These are phyloP conservation scores for Rosellinia necatrix DNA, from an alignment of 2,329 filamentous ascomycete species.

Conservation along the genomic window DNA sequence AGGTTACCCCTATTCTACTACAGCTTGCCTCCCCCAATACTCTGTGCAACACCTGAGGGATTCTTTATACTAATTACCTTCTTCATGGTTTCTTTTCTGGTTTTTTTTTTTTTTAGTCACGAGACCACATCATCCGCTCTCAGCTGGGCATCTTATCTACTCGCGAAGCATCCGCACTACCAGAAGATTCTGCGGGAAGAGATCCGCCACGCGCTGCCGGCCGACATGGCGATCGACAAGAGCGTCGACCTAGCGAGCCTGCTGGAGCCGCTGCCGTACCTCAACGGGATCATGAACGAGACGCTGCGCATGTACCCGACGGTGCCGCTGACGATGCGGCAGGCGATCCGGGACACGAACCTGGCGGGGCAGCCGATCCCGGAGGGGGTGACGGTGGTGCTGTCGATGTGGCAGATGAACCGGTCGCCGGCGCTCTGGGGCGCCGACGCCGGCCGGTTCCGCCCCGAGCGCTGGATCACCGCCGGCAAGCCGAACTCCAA, in stretches of 20 bases:
- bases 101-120: slow-evolving; percentile 45
- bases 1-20: slow-evolving; percentile 43
- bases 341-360: slow-evolving; percentile 59
- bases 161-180: slow-evolving; percentile 61
- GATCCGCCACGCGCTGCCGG: slow-evolving; percentile 55
- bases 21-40: no score
- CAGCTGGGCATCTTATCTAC: slow-evolving; percentile 65
- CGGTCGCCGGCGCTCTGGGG: slow-evolving; percentile 69
- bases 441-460: slow-evolving; percentile 65
- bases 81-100: neutral
- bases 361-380: slow-evolving; percentile 65
- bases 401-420: slow-evolving; percentile 66
- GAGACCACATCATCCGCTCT: slow-evolving; percentile 69
- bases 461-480: slow-evolving; percentile 70
- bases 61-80: slow-evolving; percentile 45
- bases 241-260: slow-evolving; percentile 45
- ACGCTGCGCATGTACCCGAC: slow-evolving; percentile 56
- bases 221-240: slow-evolving; percentile 39
- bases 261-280: slow-evolving; percentile 68
- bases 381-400: slow-evolving; percentile 64
- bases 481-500: slow-evolving; percentile 54
- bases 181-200: slow-evolving; percentile 66
- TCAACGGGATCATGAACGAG: slow-evolving; percentile 72
- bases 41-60: slow-evolving; percentile 25
- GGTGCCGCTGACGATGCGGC: slow-evolving; percentile 67